These are phyloP conservation scores for Nematodospora anomalae DNA, from an alignment of 1,139 yeast genomes.

Conservation along the genomic window DNA sequence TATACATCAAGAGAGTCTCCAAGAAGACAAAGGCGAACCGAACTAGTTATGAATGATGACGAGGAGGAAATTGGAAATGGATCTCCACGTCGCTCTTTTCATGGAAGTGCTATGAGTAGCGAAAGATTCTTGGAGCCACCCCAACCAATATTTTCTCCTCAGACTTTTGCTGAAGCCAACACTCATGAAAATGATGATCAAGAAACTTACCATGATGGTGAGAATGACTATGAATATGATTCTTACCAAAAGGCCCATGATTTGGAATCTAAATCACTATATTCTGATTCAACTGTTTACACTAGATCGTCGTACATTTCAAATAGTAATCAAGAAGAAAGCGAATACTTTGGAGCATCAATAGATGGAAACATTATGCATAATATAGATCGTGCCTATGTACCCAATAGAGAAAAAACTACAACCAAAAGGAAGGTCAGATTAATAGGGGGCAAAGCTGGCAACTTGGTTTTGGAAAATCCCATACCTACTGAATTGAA, in stretches of 20 bases:
- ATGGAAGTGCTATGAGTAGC: constrained; percentile 42
- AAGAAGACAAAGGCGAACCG: constrained; percentile 50
- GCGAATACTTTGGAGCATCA: constrained; percentile 45
- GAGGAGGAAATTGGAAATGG: constrained; percentile 37
- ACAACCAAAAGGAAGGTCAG: constrained; percentile 54
- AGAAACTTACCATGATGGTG: constrained; percentile 23
- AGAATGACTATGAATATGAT: constrained; percentile 33
- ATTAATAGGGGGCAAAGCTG: constrained; percentile 59
- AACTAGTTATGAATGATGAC: constrained; percentile 47
- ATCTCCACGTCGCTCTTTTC: constrained; percentile 37
- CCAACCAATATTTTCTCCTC: constrained; percentile 63
- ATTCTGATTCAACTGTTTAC: constrained; percentile 43
- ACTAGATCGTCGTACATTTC: constrained; percentile 34
- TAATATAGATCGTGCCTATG: constrained; percentile 39
- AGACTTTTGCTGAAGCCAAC: constrained; percentile 62
- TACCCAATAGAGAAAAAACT: constrained; percentile 39
- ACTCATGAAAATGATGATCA: constrained; percentile 40
- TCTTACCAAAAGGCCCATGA: constrained; percentile 40
- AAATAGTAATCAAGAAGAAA: constrained; percentile 25
- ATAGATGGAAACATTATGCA: constrained; percentile 50
- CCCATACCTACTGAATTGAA: constrained; percentile 88
- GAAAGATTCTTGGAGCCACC: constrained; percentile 61
- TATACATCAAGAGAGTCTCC: constrained; percentile 70
- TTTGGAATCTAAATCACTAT: constrained; percentile 34
- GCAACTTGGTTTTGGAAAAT: constrained; percentile 84